These are phyloP conservation scores for Fusarium brachygibbosum DNA, from an alignment of 2,329 filamentous ascomycete species.

Conservation along the genomic window DNA sequence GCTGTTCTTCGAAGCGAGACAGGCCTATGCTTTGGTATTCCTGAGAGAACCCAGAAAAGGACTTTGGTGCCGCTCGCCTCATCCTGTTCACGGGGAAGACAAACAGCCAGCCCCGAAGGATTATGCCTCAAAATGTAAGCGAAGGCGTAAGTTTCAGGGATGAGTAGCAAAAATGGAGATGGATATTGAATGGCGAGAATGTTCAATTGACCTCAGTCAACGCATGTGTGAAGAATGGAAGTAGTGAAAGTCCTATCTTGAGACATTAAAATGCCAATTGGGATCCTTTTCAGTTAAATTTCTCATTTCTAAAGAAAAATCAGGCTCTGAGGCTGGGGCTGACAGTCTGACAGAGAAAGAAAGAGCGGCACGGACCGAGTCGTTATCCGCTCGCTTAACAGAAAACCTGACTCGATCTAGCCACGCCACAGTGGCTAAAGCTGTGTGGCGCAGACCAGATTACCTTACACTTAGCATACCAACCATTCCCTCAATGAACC, in stretches of 20 bases:
- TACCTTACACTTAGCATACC: too few species aligned
- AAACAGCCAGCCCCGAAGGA: not conserved
- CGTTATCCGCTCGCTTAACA: not conserved
- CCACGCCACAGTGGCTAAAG: not conserved
- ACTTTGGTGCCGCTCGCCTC: not conserved
- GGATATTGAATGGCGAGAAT: not conserved
- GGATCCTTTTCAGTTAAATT: not conserved
- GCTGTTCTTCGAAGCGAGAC: not conserved
- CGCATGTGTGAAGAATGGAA: rapidly evolving
- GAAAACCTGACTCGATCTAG: not conserved
- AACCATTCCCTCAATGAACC: too few species aligned
- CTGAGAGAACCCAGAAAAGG: not conserved
- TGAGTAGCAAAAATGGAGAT: not conserved
- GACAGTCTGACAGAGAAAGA: not conserved
- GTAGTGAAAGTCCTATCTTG: too few species aligned
- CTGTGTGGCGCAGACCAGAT: not conserved
- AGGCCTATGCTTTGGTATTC: conserved; percentile 4
- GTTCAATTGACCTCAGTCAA: not conserved
- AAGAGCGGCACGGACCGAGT: not conserved
- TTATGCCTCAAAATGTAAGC: not conserved
- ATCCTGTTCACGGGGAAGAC: not conserved
- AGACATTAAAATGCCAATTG: not conserved
- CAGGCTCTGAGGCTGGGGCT: not conserved
- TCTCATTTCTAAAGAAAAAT: not conserved
- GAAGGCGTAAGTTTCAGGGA: not conserved